Base-by-base conservation (phyloP, 2,329 filamentous ascomycete species). In the Colletotrichum magnum region DNA sequence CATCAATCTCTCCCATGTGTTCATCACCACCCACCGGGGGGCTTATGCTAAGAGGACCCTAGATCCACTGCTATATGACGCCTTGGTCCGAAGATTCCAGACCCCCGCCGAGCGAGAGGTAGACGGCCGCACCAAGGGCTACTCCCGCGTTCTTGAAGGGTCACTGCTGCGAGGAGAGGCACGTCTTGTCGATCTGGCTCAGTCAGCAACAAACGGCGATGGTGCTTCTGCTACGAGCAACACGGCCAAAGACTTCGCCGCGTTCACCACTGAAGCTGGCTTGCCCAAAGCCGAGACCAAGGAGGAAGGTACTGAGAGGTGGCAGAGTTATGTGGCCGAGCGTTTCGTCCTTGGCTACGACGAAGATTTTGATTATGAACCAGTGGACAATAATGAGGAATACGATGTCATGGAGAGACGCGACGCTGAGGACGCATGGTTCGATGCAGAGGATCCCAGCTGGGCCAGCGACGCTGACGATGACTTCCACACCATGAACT, bases 11-110 rank as follows among this genome's bases (percentile, higher is more conserved):
- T 36, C 10, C 32, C 7, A 36, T 10, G 32, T 36, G 9, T 36
- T 36, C 32, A 36, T 9, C 10, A 24, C 21, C 21, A 24, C 21
- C 21, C 21, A 36, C 32, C 9, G 7, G 32, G 36, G 36, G n/a
- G 24, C 32, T 41, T 7, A 26, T 21, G 41, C 41, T 57, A 16
- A 58, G 36, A 51, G 5, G 16, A 60, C 48, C 2, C 12, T 66
- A 87, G 93, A 96, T 80, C 94, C 94, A 1, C 83, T 95, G 9
- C 87, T 97, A 39, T 97, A 97, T 83, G 93, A 97, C 78, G 88
- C 89, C 61, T 86, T 97, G 26, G 88, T 97, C 69, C 90, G 93
- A 60, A 89, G 89, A 59, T 95, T 94, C 78, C 93, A 95, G 72
- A 91, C 90, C 1, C 82, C 90, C 3, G 84, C 86, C 4, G 94